Base-by-base conservation (phyloP, 768 basidiomycete species). In the Heimioporus sp. region DNA sequence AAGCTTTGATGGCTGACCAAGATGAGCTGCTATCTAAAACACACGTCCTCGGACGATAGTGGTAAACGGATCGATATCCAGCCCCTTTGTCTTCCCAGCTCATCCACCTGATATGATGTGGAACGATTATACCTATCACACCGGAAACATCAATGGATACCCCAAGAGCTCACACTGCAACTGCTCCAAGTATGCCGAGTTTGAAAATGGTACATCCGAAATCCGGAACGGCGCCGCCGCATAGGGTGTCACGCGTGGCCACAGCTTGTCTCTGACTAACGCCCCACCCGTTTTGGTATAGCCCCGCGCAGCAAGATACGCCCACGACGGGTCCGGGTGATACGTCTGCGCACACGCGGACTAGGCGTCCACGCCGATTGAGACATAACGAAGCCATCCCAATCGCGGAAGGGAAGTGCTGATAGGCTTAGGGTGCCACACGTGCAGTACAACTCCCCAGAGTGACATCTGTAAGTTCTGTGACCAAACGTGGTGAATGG, bases 341-440 rank as follows among this genome's bases (percentile, higher is more conserved):
- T 72, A 74, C 5, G 74, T 73, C 36, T 78, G 70, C 9, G 74
- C 77, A 53, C 80, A 80, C 8, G 74, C 60, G 0, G 73, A 65
- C 80, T 79, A 81, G 10, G 65, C 59, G 56, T 80, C 79, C 6
- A 74, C 61, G 36, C 64, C 66, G 37, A 76, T 55, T 79, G 78
- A 46, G 70, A 68, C 59, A 80, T 68, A 1, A 73, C 65, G 7
- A 79, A 68, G 61, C 80, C 79, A 40, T 70, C 63, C 21, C 63
- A 63, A 61, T 80, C 80, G 30, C 79, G 75, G 66, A 77, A 77
- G 2, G 77, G 75, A 2, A 58, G 57, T 10, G 61, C 60, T 16
- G 59, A 57, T 46, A 78, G 77, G 2, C 73, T 73, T 8, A 79
- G 46, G 9, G 60, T 64, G 34, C 67, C 71, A 49, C 69, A 72